Evolutionary conservation across 306 rosid genomes (phyloP), one percentile per base, ranked within the genome.

Genomic region (Cucurbita moschata): DNA sequence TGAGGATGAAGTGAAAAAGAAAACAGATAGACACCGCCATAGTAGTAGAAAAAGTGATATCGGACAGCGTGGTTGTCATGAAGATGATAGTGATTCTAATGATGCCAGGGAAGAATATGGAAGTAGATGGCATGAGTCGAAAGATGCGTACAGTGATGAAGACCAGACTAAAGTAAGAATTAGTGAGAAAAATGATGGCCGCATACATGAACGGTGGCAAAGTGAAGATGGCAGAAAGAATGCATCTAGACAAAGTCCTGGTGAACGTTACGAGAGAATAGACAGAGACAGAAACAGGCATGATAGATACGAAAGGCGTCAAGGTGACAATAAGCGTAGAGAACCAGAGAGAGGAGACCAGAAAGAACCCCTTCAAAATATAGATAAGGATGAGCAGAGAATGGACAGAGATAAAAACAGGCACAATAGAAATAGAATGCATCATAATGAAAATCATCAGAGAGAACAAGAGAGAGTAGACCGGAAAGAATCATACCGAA

Each of bases 221-320:
- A 76, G 71, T 57, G 83, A 63, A 6, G 65, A 43, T 13, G 51
- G n/a, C 66, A 78, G 42, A 40, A 71, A 65, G 39, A 77, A 77
- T 63, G 80, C 44, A 65, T 72, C 78, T 47, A 66, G 10, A 38
- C 73, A 64, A 66, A 77, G 61, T 71, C 72, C 71, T 42, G 79
- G 61, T 18, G 87, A 86, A 77, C 88, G 83, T 50, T 83, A 78
- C 4, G 81, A 84, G 82, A 52, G 69, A 66, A 44, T 72, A 35
- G 78, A 70, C 56, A 72, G 62, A 72, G 82, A 79, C 5, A 60
- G 55, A 61, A 75, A 18, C 21, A 70, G 30, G 64, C 79, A 62
- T n/a, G 86, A 72, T 30, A 51, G 82, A 5, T 77, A 77, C 26
- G 58, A 76, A 35, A 52, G 75, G 19, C 76, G 8, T 63, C 21